Evolutionary conservation across 768 basidiomycete species (phyloP), one percentile per base, ranked within the genome.

Genomic region (Boletus tomentosulus): DNA sequence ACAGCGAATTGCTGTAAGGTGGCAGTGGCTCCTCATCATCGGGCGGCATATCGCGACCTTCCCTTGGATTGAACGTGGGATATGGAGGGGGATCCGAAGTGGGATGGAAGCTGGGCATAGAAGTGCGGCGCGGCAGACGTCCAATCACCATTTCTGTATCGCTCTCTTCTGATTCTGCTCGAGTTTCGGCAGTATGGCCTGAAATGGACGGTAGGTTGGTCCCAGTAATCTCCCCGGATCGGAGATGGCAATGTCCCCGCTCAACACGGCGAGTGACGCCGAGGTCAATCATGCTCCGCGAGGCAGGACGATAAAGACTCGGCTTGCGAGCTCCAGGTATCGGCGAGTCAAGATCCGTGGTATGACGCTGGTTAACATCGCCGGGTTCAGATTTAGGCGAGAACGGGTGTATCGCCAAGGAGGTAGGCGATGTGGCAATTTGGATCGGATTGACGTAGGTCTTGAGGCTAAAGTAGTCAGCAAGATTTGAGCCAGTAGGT

Each of bases 11-110:
- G 56, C 79, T 81, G 69, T 99, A 99, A 6, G 67, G 39, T 0
- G 97, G 97, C 1, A 99, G 78, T 37, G 68, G 69, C 70, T 99
- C 96, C 66, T 96, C 96, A 55, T 95, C 91, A n/a, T 88, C 87
- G 10, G 77, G 74, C 1, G 82, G 80, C 60, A 16, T 55, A 57
- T 60, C 48, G 50, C 60, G 33, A 49, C 56, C 37, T 34, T 55
- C 65, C 38, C 48, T 62, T 62, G 56, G 62, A 46, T 63, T 54
- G 62, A 81, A 80, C 7, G 73, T 59, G 10, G 85, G 85, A 61
- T 88, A 89, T 0, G 88, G 86, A 2, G 89, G 88, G 16, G 88
- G 88, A 25, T 76, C 73, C 1, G 79, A 72, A 13, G 78, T 70
- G 4, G 79, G 76, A 46, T 72, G 81, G 65, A 83, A 87, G 37